Base-by-base conservation (phyloP, 73 alveolate genomes). In the Vitrella brassicaformis region DNA sequence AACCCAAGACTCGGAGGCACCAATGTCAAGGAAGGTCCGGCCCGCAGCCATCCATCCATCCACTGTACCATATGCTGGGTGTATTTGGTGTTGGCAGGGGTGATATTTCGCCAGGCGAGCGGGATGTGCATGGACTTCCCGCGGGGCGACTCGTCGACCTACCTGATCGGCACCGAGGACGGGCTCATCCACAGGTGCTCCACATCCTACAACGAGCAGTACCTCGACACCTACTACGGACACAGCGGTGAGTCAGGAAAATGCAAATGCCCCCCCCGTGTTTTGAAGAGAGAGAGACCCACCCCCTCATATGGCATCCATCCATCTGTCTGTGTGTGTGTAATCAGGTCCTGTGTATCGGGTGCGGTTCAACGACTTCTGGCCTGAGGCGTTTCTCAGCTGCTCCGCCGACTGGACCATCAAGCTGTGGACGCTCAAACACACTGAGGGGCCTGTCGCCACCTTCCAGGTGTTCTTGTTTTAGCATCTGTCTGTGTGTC, bases 331-430 rank as follows among this genome's bases (percentile, higher is more conserved):
- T n/a, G n/a, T n/a, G n/a, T n/a, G n/a, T n/a, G n/a, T n/a, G n/a
- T n/a, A n/a, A n/a, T n/a, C 89, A 69, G 96, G 96, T n/a, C 96
- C 96, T 31, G 93, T 90, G 78, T 90, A 90, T 73, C 87, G 85
- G 75, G 87, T 90, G 26, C 75, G 96, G 67, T 90, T 93, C 86
- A 85, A 85, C 76, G 94, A 94, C 14, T 90, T 87, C 86, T 85
- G 91, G 90, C 86, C 92, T 74, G 89, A 86, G 67, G 89, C 91
- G 67, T 88, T 93, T 87, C 71, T 90, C 67, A 86, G 94, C 45
- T 90, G 97, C 88, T 93, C 98, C 0, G 92, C 92, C 64, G 98
- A 93, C 71, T 93, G 98, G 98, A 88, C 96, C 56, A 94, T 93
- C 73, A 88, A 91, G 81, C 89, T 93, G 29, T 93, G 96, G 97